Evolutionary conservation across 1,284 basidiomycete species (phyloP).

Genomic region (Ustanciosporium gigantosporum): DNA sequence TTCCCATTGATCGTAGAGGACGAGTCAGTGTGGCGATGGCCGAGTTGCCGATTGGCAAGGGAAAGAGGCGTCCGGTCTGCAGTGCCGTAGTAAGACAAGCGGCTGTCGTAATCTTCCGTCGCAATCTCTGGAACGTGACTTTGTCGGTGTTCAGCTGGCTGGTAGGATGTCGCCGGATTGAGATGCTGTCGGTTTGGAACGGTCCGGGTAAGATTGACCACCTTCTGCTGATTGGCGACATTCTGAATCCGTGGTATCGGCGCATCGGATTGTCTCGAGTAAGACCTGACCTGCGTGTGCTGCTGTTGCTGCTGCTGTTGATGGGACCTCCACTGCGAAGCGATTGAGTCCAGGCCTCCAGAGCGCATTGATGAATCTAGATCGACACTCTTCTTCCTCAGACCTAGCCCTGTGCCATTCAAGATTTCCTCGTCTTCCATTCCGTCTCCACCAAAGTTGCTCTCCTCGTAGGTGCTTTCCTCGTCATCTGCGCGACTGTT

Average conservation of each 20-base stretch:
- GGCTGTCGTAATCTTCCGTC: slow-evolving; percentile 8
- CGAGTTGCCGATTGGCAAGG: slow-evolving; percentile 20
- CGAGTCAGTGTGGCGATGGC: slow-evolving; percentile 24
- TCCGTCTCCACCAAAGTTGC: slow-evolving; percentile 16
- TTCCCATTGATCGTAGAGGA: slow-evolving; percentile 21
- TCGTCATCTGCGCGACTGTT: slow-evolving; percentile 44
- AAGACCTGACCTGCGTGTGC: no score
- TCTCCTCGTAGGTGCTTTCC: slow-evolving; percentile 40
- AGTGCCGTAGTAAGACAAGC: no score
- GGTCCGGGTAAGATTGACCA: slow-evolving; percentile 42
- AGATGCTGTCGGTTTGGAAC: slow-evolving; percentile 3
- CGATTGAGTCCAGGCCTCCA: slow-evolving; percentile 16
- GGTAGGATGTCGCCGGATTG: background rate
- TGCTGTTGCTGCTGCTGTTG: background rate
- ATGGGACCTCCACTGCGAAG: slow-evolving; percentile 26
- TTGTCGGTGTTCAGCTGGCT: slow-evolving; percentile 11
- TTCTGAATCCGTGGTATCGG: slow-evolving; percentile 21
- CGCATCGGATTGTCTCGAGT: background rate
- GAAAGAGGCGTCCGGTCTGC: slow-evolving; percentile 25
- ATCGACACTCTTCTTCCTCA: no score
- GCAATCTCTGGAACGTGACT: slow-evolving; percentile 32
- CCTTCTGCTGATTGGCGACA: slow-evolving; percentile 29
- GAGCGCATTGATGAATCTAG: no score
- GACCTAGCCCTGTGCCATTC: background rate
- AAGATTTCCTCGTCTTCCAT: slow-evolving; percentile 7